Percentiles rank a stretch among this genome's conserved stretches.
Conservation (phyloP, 768 basidiomycete species). For the Serendipita sp. region DNA sequence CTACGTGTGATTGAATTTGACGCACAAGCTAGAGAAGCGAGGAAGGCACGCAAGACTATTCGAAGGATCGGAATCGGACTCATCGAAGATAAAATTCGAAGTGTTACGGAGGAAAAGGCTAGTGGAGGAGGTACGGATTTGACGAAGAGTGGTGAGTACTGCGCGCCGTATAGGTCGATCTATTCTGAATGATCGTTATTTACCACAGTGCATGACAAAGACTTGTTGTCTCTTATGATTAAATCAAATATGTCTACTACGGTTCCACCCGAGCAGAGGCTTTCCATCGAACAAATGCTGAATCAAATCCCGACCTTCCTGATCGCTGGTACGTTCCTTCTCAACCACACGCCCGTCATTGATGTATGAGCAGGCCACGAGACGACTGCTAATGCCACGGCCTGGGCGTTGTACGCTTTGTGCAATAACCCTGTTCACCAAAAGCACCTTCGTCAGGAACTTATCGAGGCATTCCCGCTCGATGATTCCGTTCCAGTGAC, state of each 20-base stretch:
- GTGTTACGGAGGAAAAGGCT: slow-evolving; percentile 18
- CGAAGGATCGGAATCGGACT: slow-evolving; percentile 19
- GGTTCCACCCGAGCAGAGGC: slow-evolving; percentile 34
- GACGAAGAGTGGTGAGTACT: neutral
- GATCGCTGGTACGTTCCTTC: slow-evolving; percentile 27
- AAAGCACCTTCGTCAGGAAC: slow-evolving; percentile 20
- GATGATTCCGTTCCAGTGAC: slow-evolving; percentile 10
- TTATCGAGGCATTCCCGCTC: slow-evolving; percentile 11
- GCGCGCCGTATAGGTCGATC: neutral
- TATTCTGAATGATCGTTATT: neutral
- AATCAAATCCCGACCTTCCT: slow-evolving; percentile 46
- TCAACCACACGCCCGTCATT: neutral
- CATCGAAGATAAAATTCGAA: slow-evolving; percentile 22
- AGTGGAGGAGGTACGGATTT: slow-evolving; percentile 20
- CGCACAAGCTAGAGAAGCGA: neutral
- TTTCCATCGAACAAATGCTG: slow-evolving; percentile 49
- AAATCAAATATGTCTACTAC: slow-evolving; percentile 52
- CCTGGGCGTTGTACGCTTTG: slow-evolving; percentile 20
- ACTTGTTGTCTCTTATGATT: slow-evolving; percentile 45
- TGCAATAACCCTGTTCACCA: slow-evolving; percentile 19
- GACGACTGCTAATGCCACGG: slow-evolving; percentile 15
- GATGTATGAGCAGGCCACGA: slow-evolving; percentile 5
- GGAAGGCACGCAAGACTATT: slow-evolving; percentile 17
- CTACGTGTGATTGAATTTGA: too few relatives aligned
- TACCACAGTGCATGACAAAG: slow-evolving; percentile 23